Base-by-base conservation (phyloP, 2,329 filamentous ascomycete genomes). In the Ilyonectria sp. region DNA sequence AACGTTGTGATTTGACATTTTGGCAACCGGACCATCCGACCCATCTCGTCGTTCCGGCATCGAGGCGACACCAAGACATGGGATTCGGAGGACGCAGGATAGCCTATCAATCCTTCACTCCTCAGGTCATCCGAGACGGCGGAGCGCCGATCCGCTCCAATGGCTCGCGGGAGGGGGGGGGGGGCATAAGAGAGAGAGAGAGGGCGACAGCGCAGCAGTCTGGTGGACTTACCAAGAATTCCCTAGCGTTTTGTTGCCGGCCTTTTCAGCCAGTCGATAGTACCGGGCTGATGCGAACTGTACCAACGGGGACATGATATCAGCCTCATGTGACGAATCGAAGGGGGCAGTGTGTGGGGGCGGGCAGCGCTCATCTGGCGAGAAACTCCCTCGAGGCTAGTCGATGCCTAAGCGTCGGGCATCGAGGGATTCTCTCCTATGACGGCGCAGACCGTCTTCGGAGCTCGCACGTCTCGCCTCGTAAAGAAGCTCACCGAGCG, bases 261-360 rank as follows among this genome's bases (percentile, higher is more conserved):
- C 93, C 77, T 93, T 87, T 83, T 98, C 96, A 43, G 96, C 95
- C 77, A 95, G 87, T 77, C 95, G 93, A 81, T 97, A 94, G 83
- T 98, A 98, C 82, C 93, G 93, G 74, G 96, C 95, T 76, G 96
- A 88, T 75, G 87, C 89, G 83, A 90, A 94, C 93, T 95, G 72
- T 70, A 75, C 81, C 60, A 63, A 21, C 65, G 52, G 40, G 37
- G 63, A 47, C 69, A 75, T 69, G 60, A 72, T 55, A 69, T 87
- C 83, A 90, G 87, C 85, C 81, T 86, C 83, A 85, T 84, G 80
- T 83, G 82, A 78, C 59, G 64, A 61, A 56, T 67, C 60, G 47
- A 77, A 74, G 74, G 55, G 17, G 53, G 47, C 53, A 63, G 61
- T 26, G 56, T 54, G 55, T 65, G 57, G 65, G 59, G 50, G 56